phyloP scores from a whole-genome alignment of 345 rosid species.

The Tarenaya hassleriana region DNA sequence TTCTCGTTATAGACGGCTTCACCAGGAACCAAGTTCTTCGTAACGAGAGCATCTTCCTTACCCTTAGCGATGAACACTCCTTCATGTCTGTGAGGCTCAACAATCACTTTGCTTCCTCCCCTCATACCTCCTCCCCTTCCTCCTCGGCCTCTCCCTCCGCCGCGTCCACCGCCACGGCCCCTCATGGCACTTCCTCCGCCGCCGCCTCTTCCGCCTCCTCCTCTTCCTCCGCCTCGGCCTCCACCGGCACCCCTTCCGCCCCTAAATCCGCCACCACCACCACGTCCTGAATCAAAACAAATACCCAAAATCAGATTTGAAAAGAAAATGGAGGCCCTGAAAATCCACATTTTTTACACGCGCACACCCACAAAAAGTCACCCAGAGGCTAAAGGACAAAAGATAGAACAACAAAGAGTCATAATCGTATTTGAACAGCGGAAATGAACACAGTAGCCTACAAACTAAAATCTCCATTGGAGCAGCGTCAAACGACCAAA shows the following conservation, averaged over 20 bases:
- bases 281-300: constrained; percentile 14
- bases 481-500: too few species aligned
- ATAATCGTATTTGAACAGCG: too few species aligned
- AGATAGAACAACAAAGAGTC: too few species aligned
- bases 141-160: constrained; percentile 7
- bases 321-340: not conserved
- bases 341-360: not conserved
- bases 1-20: constrained; percentile 96
- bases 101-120: constrained; percentile 79
- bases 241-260: constrained; percentile 48
- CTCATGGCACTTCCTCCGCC: constrained; percentile 8
- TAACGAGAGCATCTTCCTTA: constrained; percentile 87
- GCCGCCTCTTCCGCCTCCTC: constrained; percentile 1
- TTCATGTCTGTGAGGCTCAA: constrained; percentile 83
- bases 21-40: constrained; percentile 85
- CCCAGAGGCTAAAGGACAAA: too few species aligned
- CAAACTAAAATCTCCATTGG: too few species aligned
- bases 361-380: too few species aligned
- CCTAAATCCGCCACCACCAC: constrained; percentile 17
- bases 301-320: not conserved
- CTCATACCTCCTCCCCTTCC: constrained; percentile 59
- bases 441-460: too few species aligned
- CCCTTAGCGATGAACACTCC: constrained; percentile 91
- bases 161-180: constrained; percentile 11
- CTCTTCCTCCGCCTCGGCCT: constrained; percentile 26